A percentile compares a stretch with the other conserved stretches of the same genome.
Evolutionary conservation across 2,329 filamentous ascomycete genomes (phyloP).

Genomic region (Ophiostoma angusticollis): DNA sequence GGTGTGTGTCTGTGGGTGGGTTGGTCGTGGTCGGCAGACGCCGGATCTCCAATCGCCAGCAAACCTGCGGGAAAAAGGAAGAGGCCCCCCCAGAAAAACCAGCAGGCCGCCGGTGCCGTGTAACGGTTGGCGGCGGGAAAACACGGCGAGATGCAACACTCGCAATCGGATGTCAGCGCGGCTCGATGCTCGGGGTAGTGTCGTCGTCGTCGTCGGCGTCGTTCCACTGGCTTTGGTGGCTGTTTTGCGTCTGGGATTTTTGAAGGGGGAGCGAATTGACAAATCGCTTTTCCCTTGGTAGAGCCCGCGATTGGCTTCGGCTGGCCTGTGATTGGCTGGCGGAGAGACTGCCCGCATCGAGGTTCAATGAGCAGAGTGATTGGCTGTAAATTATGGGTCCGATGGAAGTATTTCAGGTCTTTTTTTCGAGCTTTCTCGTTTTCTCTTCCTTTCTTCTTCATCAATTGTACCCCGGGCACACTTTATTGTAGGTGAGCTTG

Average conservation of each 20-base stretch:
- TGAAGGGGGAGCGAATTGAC: slow-evolving; percentile 14
- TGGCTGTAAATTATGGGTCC: slow-evolving; percentile 7
- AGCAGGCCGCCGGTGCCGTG: slow-evolving; percentile 7
- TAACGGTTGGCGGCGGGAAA: slow-evolving; percentile 1
- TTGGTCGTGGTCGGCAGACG: slow-evolving; percentile 12
- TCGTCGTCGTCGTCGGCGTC: neutral
- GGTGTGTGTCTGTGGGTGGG: slow-evolving; percentile 18
- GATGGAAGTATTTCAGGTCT: slow-evolving; percentile 1
- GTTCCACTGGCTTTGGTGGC: slow-evolving; percentile 1
- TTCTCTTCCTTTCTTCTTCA: slow-evolving; percentile 29
- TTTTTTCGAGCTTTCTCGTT: slow-evolving; percentile 18
- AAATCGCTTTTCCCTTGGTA: slow-evolving; percentile 14
- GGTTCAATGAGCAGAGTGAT: slow-evolving; percentile 10
- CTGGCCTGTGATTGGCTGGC: slow-evolving; percentile 11
- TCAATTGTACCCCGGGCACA: slow-evolving; percentile 56
- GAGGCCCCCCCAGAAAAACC: too few relatives aligned
- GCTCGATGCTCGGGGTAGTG: too few relatives aligned
- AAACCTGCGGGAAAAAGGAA: slow-evolving; percentile 16
- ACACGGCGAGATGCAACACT: too few relatives aligned
- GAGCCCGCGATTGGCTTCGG: slow-evolving; percentile 15
- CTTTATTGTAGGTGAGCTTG: slow-evolving; percentile 63
- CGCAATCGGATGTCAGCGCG: too few relatives aligned
- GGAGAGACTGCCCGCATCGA: slow-evolving; percentile 4
- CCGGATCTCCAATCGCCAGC: slow-evolving; percentile 9
- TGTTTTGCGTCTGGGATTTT: slow-evolving; percentile 8